Percentiles rank a stretch among this genome's conserved stretches.
phyloP scores from a whole-genome alignment of 306 rosid species.

The Canavalia ensiformis region DNA sequence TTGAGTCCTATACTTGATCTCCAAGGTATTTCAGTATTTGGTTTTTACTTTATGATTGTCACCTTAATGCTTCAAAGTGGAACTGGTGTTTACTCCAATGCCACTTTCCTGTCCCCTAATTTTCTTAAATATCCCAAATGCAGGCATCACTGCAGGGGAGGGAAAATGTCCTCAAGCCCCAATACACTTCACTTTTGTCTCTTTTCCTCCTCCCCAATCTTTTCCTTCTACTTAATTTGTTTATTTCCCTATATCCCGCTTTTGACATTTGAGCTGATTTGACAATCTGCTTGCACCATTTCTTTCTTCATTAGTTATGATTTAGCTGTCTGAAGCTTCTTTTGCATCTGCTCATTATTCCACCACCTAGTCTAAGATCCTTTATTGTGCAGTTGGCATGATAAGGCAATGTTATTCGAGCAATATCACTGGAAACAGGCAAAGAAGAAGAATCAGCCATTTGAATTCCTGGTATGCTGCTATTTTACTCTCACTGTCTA shows the following conservation, averaged over 20 bases:
- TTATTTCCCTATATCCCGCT: neutral
- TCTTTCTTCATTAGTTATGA: neutral
- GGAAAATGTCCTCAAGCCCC: too few relatives aligned
- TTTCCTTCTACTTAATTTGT: conserved; percentile 23
- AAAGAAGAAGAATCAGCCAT: conserved; percentile 70
- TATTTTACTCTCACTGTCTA: neutral
- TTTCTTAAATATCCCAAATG: neutral
- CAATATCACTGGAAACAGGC: conserved; percentile 95
- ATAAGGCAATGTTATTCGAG: conserved; percentile 79
- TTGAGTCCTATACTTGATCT: conserved; percentile 7
- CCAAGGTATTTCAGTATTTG: neutral
- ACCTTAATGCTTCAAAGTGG: neutral
- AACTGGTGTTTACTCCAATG: too few relatives aligned
- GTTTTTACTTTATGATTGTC: neutral
- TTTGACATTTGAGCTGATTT: conserved; percentile 23
- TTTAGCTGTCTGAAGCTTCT: conserved; percentile 16
- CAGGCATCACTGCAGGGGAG: too few relatives aligned
- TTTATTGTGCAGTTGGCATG: conserved; percentile 81
- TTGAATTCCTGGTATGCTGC: conserved; percentile 67
- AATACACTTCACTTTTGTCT: too few relatives aligned
- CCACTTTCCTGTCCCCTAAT: neutral
- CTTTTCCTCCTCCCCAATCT: too few relatives aligned
- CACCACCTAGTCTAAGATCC: conserved; percentile 26
- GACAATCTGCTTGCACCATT: neutral
- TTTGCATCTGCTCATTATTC: neutral